Conservation (phyloP, 2,329 filamentous ascomycete species). For the Byssothecium circinans region DNA sequence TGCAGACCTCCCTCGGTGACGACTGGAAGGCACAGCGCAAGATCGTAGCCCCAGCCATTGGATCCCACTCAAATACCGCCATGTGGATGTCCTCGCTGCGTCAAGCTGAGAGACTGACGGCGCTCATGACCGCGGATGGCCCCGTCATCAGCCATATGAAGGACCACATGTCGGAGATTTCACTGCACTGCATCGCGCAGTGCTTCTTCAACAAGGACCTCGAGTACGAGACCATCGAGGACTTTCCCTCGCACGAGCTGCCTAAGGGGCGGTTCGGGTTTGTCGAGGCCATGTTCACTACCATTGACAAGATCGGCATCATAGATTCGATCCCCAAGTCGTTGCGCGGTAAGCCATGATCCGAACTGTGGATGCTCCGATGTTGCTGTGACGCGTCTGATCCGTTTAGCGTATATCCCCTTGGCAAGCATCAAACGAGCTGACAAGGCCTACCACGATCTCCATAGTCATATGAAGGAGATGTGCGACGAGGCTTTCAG, state of each 20-base stretch:
- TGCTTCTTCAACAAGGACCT: slow-evolving; percentile 10
- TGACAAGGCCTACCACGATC: slow-evolving; percentile 3
- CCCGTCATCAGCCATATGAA: slow-evolving; percentile 1
- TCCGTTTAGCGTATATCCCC: too few relatives aligned
- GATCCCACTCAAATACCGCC: background rate
- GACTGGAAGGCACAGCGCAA: slow-evolving; percentile 11
- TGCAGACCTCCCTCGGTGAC: slow-evolving; percentile 11
- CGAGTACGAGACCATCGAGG: slow-evolving; percentile 3
- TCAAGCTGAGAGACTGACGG: slow-evolving; percentile 8
- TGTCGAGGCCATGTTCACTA: slow-evolving; percentile 9
- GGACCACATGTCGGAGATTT: slow-evolving; percentile 8
- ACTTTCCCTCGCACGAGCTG: background rate
- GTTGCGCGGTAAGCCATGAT: slow-evolving; percentile 2
- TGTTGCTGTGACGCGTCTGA: too few relatives aligned
- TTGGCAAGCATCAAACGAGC: background rate
- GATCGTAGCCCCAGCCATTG: slow-evolving; percentile 7
- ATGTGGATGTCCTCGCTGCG: slow-evolving; percentile 10
- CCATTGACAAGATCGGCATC: slow-evolving; percentile 5
- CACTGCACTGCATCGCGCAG: slow-evolving; percentile 12
- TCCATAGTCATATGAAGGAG: slow-evolving; percentile 6
- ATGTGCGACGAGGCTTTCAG: background rate
- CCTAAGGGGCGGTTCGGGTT: background rate
- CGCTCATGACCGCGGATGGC: slow-evolving; percentile 1
- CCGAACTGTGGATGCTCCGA: background rate
- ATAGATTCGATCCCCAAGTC: slow-evolving; percentile 10